A percentile compares a stretch with the other conserved stretches of the same genome.
Conservation (phyloP, 2,329 filamentous ascomycete genomes). For the Colletotrichum sp. region DNA sequence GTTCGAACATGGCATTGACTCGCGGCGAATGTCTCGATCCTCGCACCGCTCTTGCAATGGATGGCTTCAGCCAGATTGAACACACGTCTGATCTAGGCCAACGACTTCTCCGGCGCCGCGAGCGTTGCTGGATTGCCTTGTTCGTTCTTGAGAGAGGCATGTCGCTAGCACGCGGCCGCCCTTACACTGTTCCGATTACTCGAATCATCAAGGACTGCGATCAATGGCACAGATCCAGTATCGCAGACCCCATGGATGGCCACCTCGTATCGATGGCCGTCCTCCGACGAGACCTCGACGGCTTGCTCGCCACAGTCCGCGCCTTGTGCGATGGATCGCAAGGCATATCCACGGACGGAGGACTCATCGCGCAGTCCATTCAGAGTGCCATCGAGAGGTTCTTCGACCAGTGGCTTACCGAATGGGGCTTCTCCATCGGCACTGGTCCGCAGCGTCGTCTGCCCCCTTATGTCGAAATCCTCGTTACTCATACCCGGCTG, state of each 20-base stretch:
- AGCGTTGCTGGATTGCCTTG: conserved; percentile 73
- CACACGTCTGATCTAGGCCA: conserved; percentile 64
- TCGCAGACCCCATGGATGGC: conserved; percentile 71
- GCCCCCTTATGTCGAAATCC: conserved; percentile 77
- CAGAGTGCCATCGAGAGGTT: conserved; percentile 68
- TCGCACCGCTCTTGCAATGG: conserved; percentile 67
- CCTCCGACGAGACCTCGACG: conserved; percentile 67
- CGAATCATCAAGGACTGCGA: conserved; percentile 72
- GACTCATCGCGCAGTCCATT: conserved; percentile 59
- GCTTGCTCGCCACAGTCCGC: conserved; percentile 62
- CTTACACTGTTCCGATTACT: conserved; percentile 71
- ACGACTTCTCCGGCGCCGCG: conserved; percentile 66
- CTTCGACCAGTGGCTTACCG: conserved; percentile 69
- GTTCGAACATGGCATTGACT: conserved; percentile 53
- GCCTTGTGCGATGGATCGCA: conserved; percentile 65
- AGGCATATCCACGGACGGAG: conserved; percentile 52
- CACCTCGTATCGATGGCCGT: conserved; percentile 76
- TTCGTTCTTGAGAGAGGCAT: conserved; percentile 78
- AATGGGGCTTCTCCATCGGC: conserved; percentile 64
- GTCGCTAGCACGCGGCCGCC: conserved; percentile 72
- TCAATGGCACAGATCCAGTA: conserved; percentile 68
- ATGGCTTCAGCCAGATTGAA: conserved; percentile 71
- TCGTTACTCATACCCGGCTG: conserved; percentile 74
- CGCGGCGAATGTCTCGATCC: conserved; percentile 74
- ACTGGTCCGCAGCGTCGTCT: conserved; percentile 61